Base-by-base conservation (phyloP, 306 rosid species). In the Prunus fruticosa region DNA sequence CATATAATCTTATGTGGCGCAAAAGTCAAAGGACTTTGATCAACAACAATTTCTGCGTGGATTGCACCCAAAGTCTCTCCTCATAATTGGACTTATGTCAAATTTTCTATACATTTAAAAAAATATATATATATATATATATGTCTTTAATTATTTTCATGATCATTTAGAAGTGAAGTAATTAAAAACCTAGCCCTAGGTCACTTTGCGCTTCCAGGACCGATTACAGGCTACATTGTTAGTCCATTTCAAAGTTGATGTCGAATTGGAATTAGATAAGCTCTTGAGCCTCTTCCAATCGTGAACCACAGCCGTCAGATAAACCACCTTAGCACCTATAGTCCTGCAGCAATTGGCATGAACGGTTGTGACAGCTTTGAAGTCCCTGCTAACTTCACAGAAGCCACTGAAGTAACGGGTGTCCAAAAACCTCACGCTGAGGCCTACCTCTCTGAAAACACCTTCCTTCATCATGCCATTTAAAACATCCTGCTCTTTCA, bases 291-390 rank as follows among this genome's bases (percentile, higher is more conserved):
- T 62, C 73, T 79, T 79, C 82, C 86, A 82, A n/a, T 74, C 80
- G 2, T 53, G 77, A 63, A 78, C 1, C 22, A 69, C 70, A 11
- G 78, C 82, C 64, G 22, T 54, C 12, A 78, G 53, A 74, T 82
- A 80, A 5, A 2, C 41, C 30, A 74, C 58, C 69, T 74, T 82
- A 30, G 83, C 80, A 23, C 43, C 19, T 18, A 82, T 64, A 1
- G 80, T 78, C 12, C 77, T 70, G 69, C 86, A 82, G 65, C 86
- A 82, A 13, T 74, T 82, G 11, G 86, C 86, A 25, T 82, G 86
- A 3, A 78, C 74, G 12, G 83, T 78, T 4, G 71, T 32, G 53
- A 82, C 38, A 32, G 38, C 6, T 32, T 32, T 32, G 38, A 4
- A 4, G 38, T 32, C 38, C 38, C 38, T 32, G 6, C 38, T 32